Percentiles rank a stretch among this genome's conserved stretches.
phyloP scores from a whole-genome alignment of 208 protist genomes.

The Porcisia hertigi region DNA sequence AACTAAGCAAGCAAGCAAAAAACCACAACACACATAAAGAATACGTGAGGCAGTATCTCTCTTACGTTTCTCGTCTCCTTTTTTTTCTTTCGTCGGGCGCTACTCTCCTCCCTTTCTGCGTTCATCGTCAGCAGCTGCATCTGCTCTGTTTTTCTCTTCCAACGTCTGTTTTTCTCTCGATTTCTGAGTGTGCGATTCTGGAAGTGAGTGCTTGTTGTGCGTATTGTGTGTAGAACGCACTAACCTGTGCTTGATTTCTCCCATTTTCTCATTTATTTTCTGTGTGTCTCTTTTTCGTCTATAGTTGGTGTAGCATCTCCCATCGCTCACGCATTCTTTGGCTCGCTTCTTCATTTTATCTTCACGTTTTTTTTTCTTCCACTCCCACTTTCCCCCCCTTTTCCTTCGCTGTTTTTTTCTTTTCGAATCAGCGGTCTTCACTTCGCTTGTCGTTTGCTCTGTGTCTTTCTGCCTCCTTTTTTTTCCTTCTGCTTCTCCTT shows the following conservation, averaged over 20 bases:
- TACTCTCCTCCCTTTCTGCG: not conserved
- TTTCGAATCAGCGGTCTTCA: not conserved
- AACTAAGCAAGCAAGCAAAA: no score
- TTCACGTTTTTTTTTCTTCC: not conserved
- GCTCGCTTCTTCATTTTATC: not conserved
- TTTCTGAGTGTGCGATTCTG: not conserved
- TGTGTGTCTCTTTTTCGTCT: constrained; percentile 16
- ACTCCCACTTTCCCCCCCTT: not conserved
- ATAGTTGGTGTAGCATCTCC: constrained; percentile 4
- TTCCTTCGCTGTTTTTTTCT: constrained; percentile 3
- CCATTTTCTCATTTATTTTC: constrained; percentile 6
- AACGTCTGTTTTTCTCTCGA: not conserved
- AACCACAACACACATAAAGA: no score
- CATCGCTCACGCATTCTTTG: not conserved
- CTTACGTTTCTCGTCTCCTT: not conserved
- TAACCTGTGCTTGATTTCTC: not conserved
- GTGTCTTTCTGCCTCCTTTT: not conserved
- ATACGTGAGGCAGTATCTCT: no score
- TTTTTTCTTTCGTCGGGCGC: no score
- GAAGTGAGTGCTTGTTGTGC: not conserved
- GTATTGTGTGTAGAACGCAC: not conserved
- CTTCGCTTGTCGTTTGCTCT: not conserved
- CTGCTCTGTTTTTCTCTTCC: constrained; percentile 6
- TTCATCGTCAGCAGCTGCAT: not conserved
- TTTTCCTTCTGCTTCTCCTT: not conserved